Percentiles rank a stretch among this genome's conserved stretches.
phyloP scores from a whole-genome alignment of 2,329 filamentous ascomycete genomes.

The Phialophora verrucosa region DNA sequence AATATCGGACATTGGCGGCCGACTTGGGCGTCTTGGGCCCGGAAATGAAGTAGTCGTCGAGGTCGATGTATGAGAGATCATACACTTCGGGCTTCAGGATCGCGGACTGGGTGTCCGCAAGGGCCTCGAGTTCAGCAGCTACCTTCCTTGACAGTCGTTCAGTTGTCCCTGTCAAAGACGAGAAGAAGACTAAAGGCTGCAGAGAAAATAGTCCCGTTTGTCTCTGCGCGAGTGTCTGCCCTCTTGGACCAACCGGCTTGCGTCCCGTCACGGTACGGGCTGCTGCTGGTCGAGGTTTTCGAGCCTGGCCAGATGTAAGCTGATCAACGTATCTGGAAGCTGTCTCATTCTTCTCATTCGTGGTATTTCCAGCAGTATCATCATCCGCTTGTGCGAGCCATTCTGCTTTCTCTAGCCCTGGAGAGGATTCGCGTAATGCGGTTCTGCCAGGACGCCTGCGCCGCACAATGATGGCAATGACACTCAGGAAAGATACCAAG shows the following conservation, averaged over 20 bases:
- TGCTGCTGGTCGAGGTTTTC: constrained; percentile 30
- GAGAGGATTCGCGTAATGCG: constrained; percentile 26
- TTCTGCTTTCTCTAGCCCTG: constrained; percentile 30
- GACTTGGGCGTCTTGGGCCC: constrained; percentile 56
- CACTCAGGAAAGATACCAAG: constrained; percentile 16
- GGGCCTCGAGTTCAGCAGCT: constrained; percentile 59
- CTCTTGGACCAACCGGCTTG: constrained; percentile 29
- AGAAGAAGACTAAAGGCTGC: constrained; percentile 84
- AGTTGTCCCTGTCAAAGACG: constrained; percentile 83
- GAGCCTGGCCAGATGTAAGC: constrained; percentile 13
- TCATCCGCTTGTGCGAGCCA: constrained; percentile 21
- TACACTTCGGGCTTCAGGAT: constrained; percentile 67
- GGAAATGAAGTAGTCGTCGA: constrained; percentile 88
- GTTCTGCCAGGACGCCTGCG: constrained; percentile 21
- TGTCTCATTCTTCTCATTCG: constrained; percentile 10
- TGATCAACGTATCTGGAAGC: not conserved
- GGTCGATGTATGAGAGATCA: constrained; percentile 84
- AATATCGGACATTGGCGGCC: constrained; percentile 48
- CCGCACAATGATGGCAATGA: constrained; percentile 25
- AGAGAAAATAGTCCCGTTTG: constrained; percentile 35
- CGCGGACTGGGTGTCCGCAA: constrained; percentile 35
- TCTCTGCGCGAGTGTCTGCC: constrained; percentile 4
- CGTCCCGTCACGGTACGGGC: constrained; percentile 37
- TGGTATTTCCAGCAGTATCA: not conserved
- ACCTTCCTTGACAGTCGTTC: constrained; percentile 73